Conservation (phyloP, 2,329 filamentous ascomycete species). For the Colletotrichum caudatum region DNA sequence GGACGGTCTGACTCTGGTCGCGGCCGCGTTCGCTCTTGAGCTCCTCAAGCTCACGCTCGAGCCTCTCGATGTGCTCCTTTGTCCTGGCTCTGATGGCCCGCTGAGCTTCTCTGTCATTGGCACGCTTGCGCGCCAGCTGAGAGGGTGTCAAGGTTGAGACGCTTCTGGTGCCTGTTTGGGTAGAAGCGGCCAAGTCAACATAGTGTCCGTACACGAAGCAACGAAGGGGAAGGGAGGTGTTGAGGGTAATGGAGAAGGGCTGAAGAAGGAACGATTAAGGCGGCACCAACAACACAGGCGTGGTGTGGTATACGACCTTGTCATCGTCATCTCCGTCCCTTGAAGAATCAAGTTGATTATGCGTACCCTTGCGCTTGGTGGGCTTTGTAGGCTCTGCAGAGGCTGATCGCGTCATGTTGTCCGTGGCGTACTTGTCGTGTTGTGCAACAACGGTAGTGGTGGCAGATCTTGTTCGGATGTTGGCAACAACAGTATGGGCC, state of each 20-base stretch:
- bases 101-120: slow-evolving; percentile 92
- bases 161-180: slow-evolving; percentile 71
- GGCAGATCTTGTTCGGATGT: slow-evolving; percentile 35
- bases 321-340: background rate
- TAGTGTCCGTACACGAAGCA: slow-evolving; percentile 5
- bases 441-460: slow-evolving; percentile 35
- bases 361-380: slow-evolving; percentile 61
- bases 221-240: slow-evolving; percentile 27
- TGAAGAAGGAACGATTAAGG: background rate
- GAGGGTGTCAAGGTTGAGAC: slow-evolving; percentile 90
- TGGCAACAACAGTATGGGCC: slow-evolving; percentile 40
- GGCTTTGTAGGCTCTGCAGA: slow-evolving; percentile 58
- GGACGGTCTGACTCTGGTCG: slow-evolving; percentile 64
- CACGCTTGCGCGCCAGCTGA: slow-evolving; percentile 89
- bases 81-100: slow-evolving; percentile 88
- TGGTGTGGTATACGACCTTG: background rate
- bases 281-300: background rate
- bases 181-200: slow-evolving; percentile 21
- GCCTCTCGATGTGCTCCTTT: slow-evolving; percentile 83
- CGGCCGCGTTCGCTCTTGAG: slow-evolving; percentile 65
- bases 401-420: slow-evolving; percentile 57
- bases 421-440: slow-evolving; percentile 34
- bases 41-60: slow-evolving; percentile 81
- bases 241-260: background rate
- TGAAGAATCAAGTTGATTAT: slow-evolving; percentile 1